phyloP scores from a whole-genome alignment of 129 eudicot species.

The Chrysanthemum makinoi region DNA sequence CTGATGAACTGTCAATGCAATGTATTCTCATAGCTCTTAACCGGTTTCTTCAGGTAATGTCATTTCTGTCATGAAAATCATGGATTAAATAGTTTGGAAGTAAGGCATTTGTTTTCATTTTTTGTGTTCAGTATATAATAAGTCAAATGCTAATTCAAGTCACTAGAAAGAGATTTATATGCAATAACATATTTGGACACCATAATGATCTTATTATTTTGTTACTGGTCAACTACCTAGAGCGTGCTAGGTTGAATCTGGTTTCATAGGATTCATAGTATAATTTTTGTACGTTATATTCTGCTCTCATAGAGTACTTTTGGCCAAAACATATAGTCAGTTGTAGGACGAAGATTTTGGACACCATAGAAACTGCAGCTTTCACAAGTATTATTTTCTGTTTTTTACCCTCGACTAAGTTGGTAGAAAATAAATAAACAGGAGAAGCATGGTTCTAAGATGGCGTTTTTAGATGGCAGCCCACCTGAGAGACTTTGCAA shows the following conservation, averaged over 20 bases:
- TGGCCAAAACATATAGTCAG: neutral
- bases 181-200: neutral
- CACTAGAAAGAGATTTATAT: neutral
- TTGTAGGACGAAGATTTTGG: neutral
- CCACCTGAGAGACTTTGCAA: constrained; percentile 98
- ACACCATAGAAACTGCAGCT: neutral
- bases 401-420: constrained; percentile 8
- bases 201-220: no score
- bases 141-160: neutral
- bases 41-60: constrained; percentile 87
- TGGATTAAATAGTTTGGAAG: neutral
- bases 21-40: constrained; percentile 96
- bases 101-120: neutral
- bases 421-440: constrained; percentile 33
- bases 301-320: neutral
- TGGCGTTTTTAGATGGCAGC: constrained; percentile 97
- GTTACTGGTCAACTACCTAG: no score
- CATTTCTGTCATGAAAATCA: constrained; percentile 20
- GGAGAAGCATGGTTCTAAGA: constrained; percentile 98
- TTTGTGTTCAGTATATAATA: neutral
- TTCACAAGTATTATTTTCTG: neutral
- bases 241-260: neutral
- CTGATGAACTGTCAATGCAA: constrained; percentile 99
- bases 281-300: neutral
- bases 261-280: neutral